Evolutionary conservation across 768 basidiomycete species (phyloP).

Genomic region (Lactifluus rugatus): DNA sequence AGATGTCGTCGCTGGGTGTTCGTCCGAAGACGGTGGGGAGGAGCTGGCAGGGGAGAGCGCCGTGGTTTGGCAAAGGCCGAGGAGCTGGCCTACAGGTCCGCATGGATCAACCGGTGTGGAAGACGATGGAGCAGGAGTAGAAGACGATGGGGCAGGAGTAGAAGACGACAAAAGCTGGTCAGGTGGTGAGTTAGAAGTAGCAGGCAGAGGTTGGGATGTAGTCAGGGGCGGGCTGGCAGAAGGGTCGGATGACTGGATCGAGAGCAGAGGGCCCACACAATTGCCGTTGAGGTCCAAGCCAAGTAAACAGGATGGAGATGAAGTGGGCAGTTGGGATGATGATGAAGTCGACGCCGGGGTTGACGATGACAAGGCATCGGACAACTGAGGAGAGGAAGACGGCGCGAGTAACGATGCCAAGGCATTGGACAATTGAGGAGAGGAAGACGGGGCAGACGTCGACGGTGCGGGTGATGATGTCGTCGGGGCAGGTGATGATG

Average conservation of each 20-base stretch:
- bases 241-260: background rate
- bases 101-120: constrained; percentile 5
- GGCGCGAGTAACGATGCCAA: background rate
- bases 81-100: too few relatives aligned
- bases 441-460: too few relatives aligned
- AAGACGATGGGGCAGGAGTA: background rate
- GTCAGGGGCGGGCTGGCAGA: background rate
- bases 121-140: background rate
- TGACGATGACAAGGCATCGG: background rate
- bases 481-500: too few relatives aligned
- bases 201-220: background rate
- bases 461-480: background rate
- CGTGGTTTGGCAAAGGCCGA: too few relatives aligned
- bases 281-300: background rate
- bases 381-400: background rate
- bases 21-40: background rate
- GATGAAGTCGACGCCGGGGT: background rate
- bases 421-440: too few relatives aligned
- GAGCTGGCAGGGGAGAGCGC: background rate
- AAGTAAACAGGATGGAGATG: background rate
- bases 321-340: background rate
- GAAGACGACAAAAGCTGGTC: background rate
- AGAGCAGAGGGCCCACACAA: background rate
- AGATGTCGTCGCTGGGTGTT: too few relatives aligned
- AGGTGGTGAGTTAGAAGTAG: background rate